Evolutionary conservation across 108 stramenopile genomes (phyloP), one percentile per base, ranked within the genome.

Genomic region (Conticribra weissflogii): DNA sequence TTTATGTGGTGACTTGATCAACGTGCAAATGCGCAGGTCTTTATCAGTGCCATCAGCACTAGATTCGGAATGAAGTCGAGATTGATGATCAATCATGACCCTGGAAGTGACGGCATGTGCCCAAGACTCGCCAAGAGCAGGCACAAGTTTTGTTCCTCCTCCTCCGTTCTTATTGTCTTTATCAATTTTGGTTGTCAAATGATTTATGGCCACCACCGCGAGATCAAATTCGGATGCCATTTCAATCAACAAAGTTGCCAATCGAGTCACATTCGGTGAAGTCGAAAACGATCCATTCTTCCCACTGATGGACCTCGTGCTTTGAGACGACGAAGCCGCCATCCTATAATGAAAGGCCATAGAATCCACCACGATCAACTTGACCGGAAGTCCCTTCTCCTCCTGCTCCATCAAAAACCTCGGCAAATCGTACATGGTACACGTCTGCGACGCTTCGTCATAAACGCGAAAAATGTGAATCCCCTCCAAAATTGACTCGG

Each of bases 111-210:
- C 79, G 41, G 96, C 91, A 76, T 98, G 97, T 14, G 97, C 93
- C 97, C 97, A 98, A 15, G 92, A 84, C 54, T 96, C 96, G 41
- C 97, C 97, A 52, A 98, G 83, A 7, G 97, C 96, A 7, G 97
- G 96, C 24, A 93, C 91, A 45, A 86, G 28, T 30, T 75, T 61
- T 1, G 80, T 75, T 29, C 63, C 67, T 19, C 54, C 70, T 33
- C 55, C 59, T 54, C 34, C 54, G 36, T 51, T 61, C 21, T 17
- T 30, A 44, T 57, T 45, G n/a, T 76, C 63, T 45, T 54, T 71
- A 17, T 62, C 76, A 31, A 88, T 22, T 28, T 82, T 85, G 49
- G 88, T 96, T 21, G 98, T 98, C 95, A 98, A 94, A 75, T 98
- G 98, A 81, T 98, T 98, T 67, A 90, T 83, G 15, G 87, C 90